Evolutionary conservation across 352 stramenopile species (phyloP), one percentile per base, ranked within the genome.

Genomic region (Globisporangium spinosum): DNA sequence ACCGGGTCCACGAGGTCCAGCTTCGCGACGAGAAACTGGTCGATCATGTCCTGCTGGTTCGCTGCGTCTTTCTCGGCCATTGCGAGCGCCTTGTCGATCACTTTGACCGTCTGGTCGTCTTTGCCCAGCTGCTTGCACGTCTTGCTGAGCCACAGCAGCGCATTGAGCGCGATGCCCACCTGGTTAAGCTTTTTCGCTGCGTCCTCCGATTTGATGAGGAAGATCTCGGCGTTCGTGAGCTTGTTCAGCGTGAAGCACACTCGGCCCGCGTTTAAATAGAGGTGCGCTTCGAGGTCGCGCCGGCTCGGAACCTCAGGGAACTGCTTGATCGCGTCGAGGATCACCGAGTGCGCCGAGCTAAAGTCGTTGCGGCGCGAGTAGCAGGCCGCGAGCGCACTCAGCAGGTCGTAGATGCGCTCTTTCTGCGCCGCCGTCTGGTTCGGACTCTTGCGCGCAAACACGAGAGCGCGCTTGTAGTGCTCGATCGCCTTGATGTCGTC

Each of bases 351-450:
- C 13, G 84, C 84, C 15, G 78, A 79, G 59, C 72, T 81, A 32
- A 86, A 79, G 47, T 92, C 80, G 22, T 76, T 75, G 17, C 78
- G 77, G 27, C 80, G 77, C 60, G 80, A 82, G 71, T 90, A 79
- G 45, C 79, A 87, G 9, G 72, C 71, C 8, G 80, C 77, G 27
- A 87, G 56, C 25, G 77, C 82, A 22, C 89, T 81, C 51, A 88
- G 53, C 23, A 92, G 69, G 60, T 92, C 82, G 43, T 79, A 92
- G 6, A 83, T 67, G 10, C 84, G 78, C 53, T 92, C 82, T 34
- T 81, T 77, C 25, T 80, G 76, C 20, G 73, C 66, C 17, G 72
- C 53, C 6, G 70, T 64, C 12, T 69, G 67, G 34, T 75, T 83
- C 67, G 38, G 68, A 49, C 29, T 67, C 59, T 70, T 83, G 35